Evolutionary conservation across 169 alveolate species (phyloP).

Genomic region (Eimeria sp.): DNA sequence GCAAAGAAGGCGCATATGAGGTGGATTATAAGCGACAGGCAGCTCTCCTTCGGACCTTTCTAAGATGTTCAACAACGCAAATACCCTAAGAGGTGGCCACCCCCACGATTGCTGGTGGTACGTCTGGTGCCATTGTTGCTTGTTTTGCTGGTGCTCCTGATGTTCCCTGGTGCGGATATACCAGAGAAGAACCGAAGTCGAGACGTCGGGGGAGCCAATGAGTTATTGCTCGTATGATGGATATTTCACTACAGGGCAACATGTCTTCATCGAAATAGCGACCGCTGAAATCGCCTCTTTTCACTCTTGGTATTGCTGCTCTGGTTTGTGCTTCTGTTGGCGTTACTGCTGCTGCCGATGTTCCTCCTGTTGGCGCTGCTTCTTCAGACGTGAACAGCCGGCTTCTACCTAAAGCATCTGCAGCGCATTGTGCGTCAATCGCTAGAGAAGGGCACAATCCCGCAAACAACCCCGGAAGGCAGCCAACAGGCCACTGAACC

Average conservation of each 20-base stretch:
- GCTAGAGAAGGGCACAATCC: neutral
- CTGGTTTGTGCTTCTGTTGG: neutral
- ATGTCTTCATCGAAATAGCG: neutral
- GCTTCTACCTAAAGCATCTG: neutral
- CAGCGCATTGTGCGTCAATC: too few species aligned
- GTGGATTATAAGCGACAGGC: neutral
- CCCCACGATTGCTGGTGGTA: neutral
- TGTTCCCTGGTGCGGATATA: neutral
- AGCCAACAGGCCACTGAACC: neutral
- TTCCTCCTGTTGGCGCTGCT: neutral
- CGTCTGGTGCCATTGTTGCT: neutral
- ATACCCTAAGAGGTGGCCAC: neutral
- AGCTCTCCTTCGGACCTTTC: neutral
- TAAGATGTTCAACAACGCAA: neutral
- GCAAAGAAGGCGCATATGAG: neutral
- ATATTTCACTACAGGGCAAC: neutral
- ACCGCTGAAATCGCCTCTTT: neutral
- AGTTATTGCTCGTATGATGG: neutral
- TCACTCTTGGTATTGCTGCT: neutral
- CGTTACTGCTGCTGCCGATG: neutral
- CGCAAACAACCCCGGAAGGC: neutral
- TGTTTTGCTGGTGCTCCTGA: neutral
- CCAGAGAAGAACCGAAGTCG: constrained; percentile 44
- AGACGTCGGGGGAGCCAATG: neutral
- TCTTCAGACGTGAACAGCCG: neutral